Evolutionary conservation across 2,329 filamentous ascomycete species (phyloP).

Genomic region (Venturia carpophila): DNA sequence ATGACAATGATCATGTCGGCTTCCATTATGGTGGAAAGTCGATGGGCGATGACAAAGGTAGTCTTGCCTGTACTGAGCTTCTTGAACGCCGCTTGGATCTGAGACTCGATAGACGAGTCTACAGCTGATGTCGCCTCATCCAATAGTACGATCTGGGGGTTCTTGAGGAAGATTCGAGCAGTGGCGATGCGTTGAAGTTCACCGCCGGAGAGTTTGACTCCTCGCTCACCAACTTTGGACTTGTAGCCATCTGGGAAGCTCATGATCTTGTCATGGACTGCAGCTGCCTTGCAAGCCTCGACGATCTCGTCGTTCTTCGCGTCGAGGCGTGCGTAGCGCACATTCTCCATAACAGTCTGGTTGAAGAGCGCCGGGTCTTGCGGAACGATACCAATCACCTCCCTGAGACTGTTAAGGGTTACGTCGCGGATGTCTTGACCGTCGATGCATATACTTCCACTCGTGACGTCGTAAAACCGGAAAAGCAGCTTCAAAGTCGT

Average conservation of each 20-base stretch:
- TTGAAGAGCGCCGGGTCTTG: conserved; percentile 60
- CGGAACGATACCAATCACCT: conserved; percentile 55
- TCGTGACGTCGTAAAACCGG: conserved; percentile 52
- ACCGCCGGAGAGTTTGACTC: conserved; percentile 51
- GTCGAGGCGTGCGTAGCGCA: conserved; percentile 54
- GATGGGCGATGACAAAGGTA: conserved; percentile 65
- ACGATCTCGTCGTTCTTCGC: conserved; percentile 54
- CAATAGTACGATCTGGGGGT: conserved; percentile 71
- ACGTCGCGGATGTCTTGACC: conserved; percentile 53
- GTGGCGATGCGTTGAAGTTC: conserved; percentile 61
- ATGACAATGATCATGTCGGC: conserved; percentile 80
- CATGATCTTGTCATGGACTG: conserved; percentile 57
- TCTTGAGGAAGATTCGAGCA: conserved; percentile 69
- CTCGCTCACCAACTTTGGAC: conserved; percentile 34
- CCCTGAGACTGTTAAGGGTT: conserved; percentile 49
- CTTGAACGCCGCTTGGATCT: conserved; percentile 55
- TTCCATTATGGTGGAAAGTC: conserved; percentile 75
- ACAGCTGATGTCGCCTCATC: conserved; percentile 87
- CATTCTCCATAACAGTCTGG: conserved; percentile 55
- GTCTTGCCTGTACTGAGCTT: conserved; percentile 54
- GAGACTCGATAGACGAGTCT: conserved; percentile 62
- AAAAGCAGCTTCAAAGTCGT: conserved; percentile 54
- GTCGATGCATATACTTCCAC: conserved; percentile 49
- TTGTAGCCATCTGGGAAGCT: conserved; percentile 43
- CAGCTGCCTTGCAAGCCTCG: conserved; percentile 53